Evolutionary conservation across 2,329 filamentous ascomycete genomes (phyloP), one percentile per base, ranked within the genome.

Genomic region (Cercospora berteroae): DNA sequence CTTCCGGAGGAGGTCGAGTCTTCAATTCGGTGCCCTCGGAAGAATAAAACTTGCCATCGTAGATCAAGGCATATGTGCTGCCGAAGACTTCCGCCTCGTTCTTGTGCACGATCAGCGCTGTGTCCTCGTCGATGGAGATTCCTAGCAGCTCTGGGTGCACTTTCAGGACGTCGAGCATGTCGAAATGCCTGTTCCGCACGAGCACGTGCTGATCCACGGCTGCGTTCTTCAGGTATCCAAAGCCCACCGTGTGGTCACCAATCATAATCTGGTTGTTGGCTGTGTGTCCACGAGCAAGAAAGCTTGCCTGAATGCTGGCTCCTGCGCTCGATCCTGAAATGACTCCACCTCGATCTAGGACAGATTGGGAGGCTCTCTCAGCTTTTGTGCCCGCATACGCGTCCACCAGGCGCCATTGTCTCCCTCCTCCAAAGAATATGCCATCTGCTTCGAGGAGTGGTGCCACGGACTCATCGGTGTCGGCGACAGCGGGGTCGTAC

Each of bases 381-480:
- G 66, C 44, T 44, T 69, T 67, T 16, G 71, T 73, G 12, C 70
- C 71, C 4, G 70, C 70, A 25, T 73, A 73, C 5, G 66, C 71
- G 31, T 73, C 71, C 10, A 72, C 70, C 13, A 73, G 65, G 4
- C 71, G 66, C 71, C 71, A 73, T 64, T 73, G 71, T n/a, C 70
- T 44, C 13, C 71, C 71, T 12, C 71, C 71, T 57, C 70, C 70
- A 59, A 73, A 73, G 60, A 70, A 73, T 55, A 73, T 67, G 10
- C 69, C 71, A 20, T 57, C 63, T 1, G 71, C 71, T 10, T 67
- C 60, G 36, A 58, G 52, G 16, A 72, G 31, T 1, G 71, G 70
- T 8, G 70, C 71, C 23, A 72, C 60, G 25, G 72, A 73, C 12
- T 68, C 71, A 29, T 72, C 69, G 1, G 69, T 72, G 56, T 73